Conservation (phyloP, 1,139 yeast genomes). For the Pichia sp. region DNA sequence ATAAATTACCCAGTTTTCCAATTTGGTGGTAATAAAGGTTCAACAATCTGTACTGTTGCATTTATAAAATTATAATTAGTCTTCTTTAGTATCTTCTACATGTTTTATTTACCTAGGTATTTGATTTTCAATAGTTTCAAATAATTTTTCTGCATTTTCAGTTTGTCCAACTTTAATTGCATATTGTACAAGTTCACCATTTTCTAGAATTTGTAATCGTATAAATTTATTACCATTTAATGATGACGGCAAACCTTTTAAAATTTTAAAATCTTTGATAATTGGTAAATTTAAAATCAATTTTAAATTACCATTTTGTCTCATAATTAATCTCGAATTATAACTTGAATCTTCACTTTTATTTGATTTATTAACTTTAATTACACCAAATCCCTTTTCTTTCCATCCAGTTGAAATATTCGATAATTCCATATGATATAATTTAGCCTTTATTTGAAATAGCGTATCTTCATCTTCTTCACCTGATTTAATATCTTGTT, state of each 20-base stretch:
- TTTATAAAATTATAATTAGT: conserved; percentile 32
- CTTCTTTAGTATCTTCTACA: too few relatives aligned
- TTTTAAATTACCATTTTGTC: conserved; percentile 79
- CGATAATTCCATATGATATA: conserved; percentile 67
- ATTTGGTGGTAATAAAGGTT: conserved; percentile 85
- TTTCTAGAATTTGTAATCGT: conserved; percentile 41
- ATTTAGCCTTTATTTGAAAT: conserved; percentile 67
- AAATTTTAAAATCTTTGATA: conserved; percentile 47
- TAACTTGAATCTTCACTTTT: conserved; percentile 15
- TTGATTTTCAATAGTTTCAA: conserved; percentile 40
- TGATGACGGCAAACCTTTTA: conserved; percentile 82
- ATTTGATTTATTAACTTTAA: conserved; percentile 66
- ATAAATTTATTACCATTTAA: conserved; percentile 71
- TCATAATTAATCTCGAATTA: conserved; percentile 69
- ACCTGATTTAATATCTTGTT: conserved; percentile 68
- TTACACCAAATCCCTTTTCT: conserved; percentile 85
- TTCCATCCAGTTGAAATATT: conserved; percentile 80
- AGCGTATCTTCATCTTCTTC: conserved; percentile 79
- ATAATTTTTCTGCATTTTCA: conserved; percentile 54
- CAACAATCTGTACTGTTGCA: conserved; percentile 82
- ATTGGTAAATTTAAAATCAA: conserved; percentile 77
- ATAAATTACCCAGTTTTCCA: conserved; percentile 74
- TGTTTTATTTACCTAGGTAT: conserved; percentile 17
- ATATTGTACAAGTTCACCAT: conserved; percentile 70
- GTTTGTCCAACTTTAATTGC: conserved; percentile 67